Conservation (phyloP, 2,329 filamentous ascomycete genomes). For the Colletotrichum navitas region DNA sequence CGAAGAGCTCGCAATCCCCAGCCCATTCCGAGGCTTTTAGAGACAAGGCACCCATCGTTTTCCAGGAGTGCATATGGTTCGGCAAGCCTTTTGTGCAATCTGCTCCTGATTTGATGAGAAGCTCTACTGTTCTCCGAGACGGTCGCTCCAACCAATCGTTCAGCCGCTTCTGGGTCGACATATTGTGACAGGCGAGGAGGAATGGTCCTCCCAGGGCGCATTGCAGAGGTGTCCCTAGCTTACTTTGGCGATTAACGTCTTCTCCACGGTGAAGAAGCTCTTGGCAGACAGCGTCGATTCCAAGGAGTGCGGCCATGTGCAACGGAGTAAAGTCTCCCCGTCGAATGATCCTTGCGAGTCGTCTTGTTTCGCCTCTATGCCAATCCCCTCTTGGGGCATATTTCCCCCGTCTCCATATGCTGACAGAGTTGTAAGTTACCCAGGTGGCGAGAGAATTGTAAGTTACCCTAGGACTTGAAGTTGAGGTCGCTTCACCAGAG, state of each 20-base stretch:
- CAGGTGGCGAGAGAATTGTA: no score
- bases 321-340: constrained; percentile 23
- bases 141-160: not conserved
- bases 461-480: no score
- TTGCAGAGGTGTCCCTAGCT: constrained; percentile 23
- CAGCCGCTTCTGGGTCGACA: not conserved
- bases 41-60: constrained; percentile 2
- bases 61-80: constrained; percentile 3
- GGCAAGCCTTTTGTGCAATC: constrained; percentile 15
- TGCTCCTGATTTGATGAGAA: constrained; percentile 2
- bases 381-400: not conserved
- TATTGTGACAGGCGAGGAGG: constrained; percentile 5
- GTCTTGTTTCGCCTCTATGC: constrained; percentile 5
- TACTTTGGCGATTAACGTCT: constrained; percentile 6
- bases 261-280: not conserved
- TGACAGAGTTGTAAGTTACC: no score
- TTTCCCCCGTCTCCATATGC: not conserved
- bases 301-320: constrained; percentile 23
- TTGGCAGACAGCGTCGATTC: constrained; percentile 1
- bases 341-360: constrained; percentile 8
- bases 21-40: constrained; percentile 22
- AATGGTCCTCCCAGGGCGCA: constrained; percentile 19
- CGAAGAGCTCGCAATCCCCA: constrained; percentile 1
- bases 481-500: not conserved
- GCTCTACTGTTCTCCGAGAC: not conserved